Base-by-base conservation (phyloP, 345 rosid genomes). In the Eutrema japonicum region DNA sequence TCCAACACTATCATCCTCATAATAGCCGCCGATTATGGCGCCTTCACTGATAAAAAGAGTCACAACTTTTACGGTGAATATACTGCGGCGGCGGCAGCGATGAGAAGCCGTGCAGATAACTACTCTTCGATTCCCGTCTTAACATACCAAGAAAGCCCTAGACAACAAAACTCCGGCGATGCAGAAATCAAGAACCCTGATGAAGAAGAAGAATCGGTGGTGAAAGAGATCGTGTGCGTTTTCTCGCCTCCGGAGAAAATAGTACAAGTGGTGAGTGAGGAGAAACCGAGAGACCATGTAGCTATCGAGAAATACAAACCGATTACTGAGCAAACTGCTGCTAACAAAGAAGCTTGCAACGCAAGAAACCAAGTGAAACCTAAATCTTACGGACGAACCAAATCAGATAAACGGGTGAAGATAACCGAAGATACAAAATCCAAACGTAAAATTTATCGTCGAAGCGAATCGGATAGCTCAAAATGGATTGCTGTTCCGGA, bases 1-100 rank as follows among this genome's bases (percentile, higher is more conserved):
- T 88, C 87, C 76, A 88, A 86, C 81, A 83, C 85, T 69, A 78
- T 87, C 42, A 83, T 88, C 57, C 77, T 87, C 80, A 83, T 90
- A 71, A 84, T 88, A 13, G 82, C 85, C 1, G 85, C 79, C 10
- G 94, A 88, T 70, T 89, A 82, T 51, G 86, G 89, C 8, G 78
- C 83, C 33, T 91, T 84, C 79, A 76, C 82, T 4, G 66, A 81
- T 22, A 71, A 72, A 70, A 71, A 64, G 12, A 79, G 27, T 13
- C 75, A 7, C 30, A 81, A 80, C 70, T 57, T 81, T 40, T 68
- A 85, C 30, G 61, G 72, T 4, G 84, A 83, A 40, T 70, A 70
- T 13, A 51, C 43, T 0, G 32, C 9, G 11, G 42, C 68, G 12
- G 10, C 40, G 3, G 36, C 42, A 0, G 53, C 54, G 16, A 70